Conservation (phyloP, 2,329 filamentous ascomycete species). For the Fusarium neocosmosporiellum region DNA sequence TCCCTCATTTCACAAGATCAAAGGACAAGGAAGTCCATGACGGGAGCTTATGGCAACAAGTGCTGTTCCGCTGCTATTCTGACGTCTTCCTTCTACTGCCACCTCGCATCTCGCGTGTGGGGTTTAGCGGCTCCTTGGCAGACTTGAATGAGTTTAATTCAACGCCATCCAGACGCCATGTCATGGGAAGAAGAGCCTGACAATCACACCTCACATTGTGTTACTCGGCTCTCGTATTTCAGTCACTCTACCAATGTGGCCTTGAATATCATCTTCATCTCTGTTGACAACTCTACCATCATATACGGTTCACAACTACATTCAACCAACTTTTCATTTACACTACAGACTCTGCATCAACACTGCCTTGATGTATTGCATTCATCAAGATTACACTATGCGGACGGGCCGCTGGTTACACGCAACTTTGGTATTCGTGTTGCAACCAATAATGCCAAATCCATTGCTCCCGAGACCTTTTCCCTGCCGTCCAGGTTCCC, state of each 20-base stretch:
- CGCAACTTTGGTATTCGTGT: constrained; percentile 28
- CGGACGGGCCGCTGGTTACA: constrained; percentile 4
- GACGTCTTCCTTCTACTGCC: neutral
- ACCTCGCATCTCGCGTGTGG: neutral
- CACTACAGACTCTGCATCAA: neutral
- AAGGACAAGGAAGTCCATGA: neutral
- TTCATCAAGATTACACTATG: neutral
- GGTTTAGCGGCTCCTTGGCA: neutral
- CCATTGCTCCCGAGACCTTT: constrained; percentile 31
- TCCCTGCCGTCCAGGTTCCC: constrained; percentile 14
- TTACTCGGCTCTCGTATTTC: neutral
- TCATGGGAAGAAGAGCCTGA: neutral
- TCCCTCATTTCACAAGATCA: neutral
- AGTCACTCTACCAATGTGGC: neutral
- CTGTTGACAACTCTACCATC: neutral
- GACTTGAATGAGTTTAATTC: constrained; percentile 8
- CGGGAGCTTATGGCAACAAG: neutral
- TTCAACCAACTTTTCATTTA: neutral
- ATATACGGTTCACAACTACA: neutral
- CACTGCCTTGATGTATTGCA: neutral
- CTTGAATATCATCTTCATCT: neutral
- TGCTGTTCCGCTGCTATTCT: neutral
- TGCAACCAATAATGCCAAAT: constrained; percentile 9
- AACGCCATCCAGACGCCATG: neutral
- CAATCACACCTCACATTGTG: neutral